These are phyloP conservation scores for Ogataea trehaloabstinens DNA, from an alignment of 805 yeast species.

Conservation along the genomic window DNA sequence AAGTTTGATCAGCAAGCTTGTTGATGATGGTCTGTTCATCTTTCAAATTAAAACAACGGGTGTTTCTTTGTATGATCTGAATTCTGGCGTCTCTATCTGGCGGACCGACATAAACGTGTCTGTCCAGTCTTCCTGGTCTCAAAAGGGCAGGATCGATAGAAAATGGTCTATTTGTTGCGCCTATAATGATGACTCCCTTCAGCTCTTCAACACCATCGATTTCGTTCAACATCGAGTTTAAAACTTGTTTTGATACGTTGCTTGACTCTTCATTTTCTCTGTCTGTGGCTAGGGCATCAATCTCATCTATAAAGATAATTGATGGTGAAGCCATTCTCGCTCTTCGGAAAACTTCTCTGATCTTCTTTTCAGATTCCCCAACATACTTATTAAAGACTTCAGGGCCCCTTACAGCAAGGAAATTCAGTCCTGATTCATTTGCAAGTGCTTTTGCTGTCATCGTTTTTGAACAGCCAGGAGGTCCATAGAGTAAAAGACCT, in stretches of 20 bases:
- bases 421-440: conserved; percentile 91
- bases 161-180: conserved; percentile 95
- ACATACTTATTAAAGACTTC: conserved; percentile 92
- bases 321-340: conserved; percentile 94
- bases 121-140: conserved; percentile 93
- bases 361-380: conserved; percentile 93
- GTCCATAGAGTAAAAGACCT: conserved; percentile 92
- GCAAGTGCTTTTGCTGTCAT: conserved; percentile 94
- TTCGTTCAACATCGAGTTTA: conserved; percentile 89
- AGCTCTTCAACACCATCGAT: conserved; percentile 96
- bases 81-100: conserved; percentile 81
- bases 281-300: conserved; percentile 85
- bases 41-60: conserved; percentile 58
- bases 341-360: conserved; percentile 87
- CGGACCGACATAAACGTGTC: conserved; percentile 90
- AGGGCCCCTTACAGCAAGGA: conserved; percentile 95
- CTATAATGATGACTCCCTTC: conserved; percentile 89
- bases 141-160: conserved; percentile 88
- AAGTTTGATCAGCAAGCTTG: conserved; percentile 60
- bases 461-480: conserved; percentile 98
- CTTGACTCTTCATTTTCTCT: conserved; percentile 63
- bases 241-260: conserved; percentile 75
- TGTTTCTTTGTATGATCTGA: conserved; percentile 71
- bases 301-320: conserved; percentile 93
- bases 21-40: conserved; percentile 42